Evolutionary conservation across 1,139 yeast species (phyloP).

Genomic region (Pichia sp.): DNA sequence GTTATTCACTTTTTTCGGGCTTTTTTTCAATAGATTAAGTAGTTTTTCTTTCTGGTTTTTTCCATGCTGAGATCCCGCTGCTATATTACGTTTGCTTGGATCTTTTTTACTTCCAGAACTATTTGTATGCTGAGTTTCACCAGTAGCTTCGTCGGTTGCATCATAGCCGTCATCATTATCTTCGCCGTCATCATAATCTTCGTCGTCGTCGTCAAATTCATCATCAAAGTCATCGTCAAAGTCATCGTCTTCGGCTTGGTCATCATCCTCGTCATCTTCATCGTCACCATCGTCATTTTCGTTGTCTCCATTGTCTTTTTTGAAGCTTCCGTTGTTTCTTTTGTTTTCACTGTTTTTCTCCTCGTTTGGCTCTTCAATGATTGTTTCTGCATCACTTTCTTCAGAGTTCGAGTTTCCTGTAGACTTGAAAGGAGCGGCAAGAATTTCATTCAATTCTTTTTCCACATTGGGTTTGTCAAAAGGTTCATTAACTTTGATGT

Average conservation of each 20-base stretch:
- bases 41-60: conserved; percentile 11
- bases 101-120: neutral
- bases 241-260: neutral
- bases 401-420: neutral
- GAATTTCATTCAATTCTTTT: conserved; percentile 11
- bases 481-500: neutral
- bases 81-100: neutral
- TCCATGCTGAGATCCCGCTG: neutral
- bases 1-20: conserved; percentile 3
- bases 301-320: neutral
- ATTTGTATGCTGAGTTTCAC: neutral
- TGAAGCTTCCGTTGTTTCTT: neutral
- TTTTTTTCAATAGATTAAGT: conserved; percentile 5
- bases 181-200: conserved; percentile 8
- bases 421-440: conserved; percentile 7
- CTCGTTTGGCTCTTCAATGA: conserved; percentile 16
- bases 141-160: neutral
- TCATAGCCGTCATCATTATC: neutral
- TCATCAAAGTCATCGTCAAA: neutral
- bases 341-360: neutral
- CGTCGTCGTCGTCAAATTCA: conserved; percentile 2
- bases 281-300: neutral
- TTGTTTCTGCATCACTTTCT: conserved; percentile 28
- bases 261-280: neutral
- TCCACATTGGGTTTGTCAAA: conserved; percentile 3